These are phyloP conservation scores for Santalum album DNA, from an alignment of 164 flowering plant genomes.

Conservation along the genomic window DNA sequence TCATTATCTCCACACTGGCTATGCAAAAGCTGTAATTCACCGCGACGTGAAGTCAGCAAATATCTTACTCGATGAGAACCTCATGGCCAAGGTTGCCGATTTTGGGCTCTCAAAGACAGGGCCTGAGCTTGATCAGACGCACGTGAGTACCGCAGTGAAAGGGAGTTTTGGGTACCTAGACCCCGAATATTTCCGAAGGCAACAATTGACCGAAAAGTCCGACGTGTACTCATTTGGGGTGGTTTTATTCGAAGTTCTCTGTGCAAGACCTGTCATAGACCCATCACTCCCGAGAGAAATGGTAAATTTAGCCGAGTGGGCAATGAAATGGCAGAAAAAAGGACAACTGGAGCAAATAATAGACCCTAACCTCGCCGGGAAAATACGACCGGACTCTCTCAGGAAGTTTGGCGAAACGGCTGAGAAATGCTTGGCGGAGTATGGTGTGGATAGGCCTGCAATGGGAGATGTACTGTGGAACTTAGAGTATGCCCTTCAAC, in stretches of 20 bases:
- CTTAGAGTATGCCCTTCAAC: not conserved
- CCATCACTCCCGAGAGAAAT: not conserved
- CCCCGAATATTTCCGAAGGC: not conserved
- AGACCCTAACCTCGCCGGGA: not conserved
- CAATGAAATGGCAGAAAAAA: not conserved
- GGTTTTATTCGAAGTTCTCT: not conserved
- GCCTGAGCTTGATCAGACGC: not conserved
- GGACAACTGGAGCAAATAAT: not conserved
- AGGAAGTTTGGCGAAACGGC: not conserved
- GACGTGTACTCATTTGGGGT: not conserved
- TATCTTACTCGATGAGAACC: not conserved
- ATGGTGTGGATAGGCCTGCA: not conserved
- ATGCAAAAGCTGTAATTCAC: not conserved
- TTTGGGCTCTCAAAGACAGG: constrained; percentile 1
- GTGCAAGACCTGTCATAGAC: not conserved
- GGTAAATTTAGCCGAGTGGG: not conserved
- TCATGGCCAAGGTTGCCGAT: not conserved
- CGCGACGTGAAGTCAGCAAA: constrained; percentile 6
- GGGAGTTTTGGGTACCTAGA: not conserved
- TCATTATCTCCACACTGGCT: constrained; percentile 6
- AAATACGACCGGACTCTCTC: not conserved
- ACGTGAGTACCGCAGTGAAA: constrained; percentile 1
- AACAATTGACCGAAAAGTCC: not conserved
- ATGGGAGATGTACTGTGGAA: not conserved
- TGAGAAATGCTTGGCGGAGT: not conserved